Base-by-base conservation (phyloP, 495 filamentous ascomycete genomes). In the Clavariopsis aquatica region DNA sequence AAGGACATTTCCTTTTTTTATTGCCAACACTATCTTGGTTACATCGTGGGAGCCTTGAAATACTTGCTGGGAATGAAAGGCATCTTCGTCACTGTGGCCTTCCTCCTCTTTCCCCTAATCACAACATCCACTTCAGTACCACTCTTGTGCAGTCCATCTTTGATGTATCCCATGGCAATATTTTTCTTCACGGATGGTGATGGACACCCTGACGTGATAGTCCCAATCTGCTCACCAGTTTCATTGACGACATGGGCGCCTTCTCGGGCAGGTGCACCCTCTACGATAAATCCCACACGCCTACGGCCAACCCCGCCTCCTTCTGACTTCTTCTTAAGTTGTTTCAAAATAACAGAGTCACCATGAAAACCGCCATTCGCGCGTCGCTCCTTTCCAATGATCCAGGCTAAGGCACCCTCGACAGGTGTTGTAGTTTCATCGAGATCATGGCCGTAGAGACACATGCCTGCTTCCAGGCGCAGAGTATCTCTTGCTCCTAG, bases 391-490 rank as follows among this genome's bases (percentile, higher is more conserved):
- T 90, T 89, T 59, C 87, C 85, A 56, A 98, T 83, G 59, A 96
- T 83, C 93, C 93, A 98, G 74, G 83, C 82, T 2, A 98, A 81
- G 2, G 84, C 85, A 3, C 86, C 94, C 76, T 91, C 89, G 22
- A 91, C 90, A 1, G 95, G 94, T 4, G 95, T 96, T 22, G 89
- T 96, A 2, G 80, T 79, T 62, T 96, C 95, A 71, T 95, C 85
- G 47, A 98, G 84, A 77, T 98, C 94, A 74, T 96, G 92, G n/a
- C 94, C 94, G 79, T 98, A 98, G 24, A 98, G 84, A 76, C 92
- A 98, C 93, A 98, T 93, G 52, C 94, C 94, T 0, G 95, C 94
- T 77, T 98, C 94, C 9, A 98, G 85, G 19, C 94, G 85, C 63
- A 98, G 83, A 68, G 88, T 94, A 75, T 98, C 95, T 60, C 94